Conservation (phyloP, 495 filamentous ascomycete genomes). For the Neurospora africana region DNA sequence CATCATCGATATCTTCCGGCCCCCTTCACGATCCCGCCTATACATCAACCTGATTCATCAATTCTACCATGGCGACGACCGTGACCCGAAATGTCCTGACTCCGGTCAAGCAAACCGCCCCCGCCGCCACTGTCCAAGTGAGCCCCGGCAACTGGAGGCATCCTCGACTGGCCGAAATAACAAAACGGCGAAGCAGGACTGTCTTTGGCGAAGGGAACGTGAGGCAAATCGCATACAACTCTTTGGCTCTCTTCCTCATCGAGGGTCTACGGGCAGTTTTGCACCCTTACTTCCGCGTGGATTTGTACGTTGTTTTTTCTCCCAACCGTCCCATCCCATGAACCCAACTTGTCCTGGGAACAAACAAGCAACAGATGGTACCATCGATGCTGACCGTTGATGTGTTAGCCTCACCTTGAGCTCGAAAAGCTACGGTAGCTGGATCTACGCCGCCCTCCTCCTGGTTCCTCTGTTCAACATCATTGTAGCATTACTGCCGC, state of each 20-base stretch:
- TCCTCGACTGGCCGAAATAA: slow-evolving; percentile 69
- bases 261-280: slow-evolving; percentile 25
- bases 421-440: slow-evolving; percentile 22
- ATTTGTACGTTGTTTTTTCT: slow-evolving; percentile 8
- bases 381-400: not conserved
- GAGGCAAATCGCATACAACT: slow-evolving; percentile 54
- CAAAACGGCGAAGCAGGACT: slow-evolving; percentile 57
- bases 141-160: slow-evolving; percentile 79
- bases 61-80: slow-evolving; percentile 7
- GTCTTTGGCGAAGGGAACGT: slow-evolving; percentile 65
- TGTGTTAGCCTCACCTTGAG: not conserved
- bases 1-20: not conserved
- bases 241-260: slow-evolving; percentile 36
- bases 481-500: slow-evolving; percentile 49
- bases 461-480: slow-evolving; percentile 52
- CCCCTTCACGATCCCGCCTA: not conserved
- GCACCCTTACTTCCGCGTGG: slow-evolving; percentile 12
- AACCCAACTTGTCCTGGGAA: not conserved
- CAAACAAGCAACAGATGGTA: not conserved
- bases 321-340: not conserved
- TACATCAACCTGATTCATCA: slow-evolving; percentile 11
- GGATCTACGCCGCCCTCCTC: slow-evolving; percentile 33
- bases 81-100: slow-evolving; percentile 24
- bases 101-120: slow-evolving; percentile 29
- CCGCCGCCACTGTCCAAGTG: slow-evolving; percentile 27